phyloP scores from a whole-genome alignment of 768 basidiomycete species.

The Hygrophoropsis aurantiaca region DNA sequence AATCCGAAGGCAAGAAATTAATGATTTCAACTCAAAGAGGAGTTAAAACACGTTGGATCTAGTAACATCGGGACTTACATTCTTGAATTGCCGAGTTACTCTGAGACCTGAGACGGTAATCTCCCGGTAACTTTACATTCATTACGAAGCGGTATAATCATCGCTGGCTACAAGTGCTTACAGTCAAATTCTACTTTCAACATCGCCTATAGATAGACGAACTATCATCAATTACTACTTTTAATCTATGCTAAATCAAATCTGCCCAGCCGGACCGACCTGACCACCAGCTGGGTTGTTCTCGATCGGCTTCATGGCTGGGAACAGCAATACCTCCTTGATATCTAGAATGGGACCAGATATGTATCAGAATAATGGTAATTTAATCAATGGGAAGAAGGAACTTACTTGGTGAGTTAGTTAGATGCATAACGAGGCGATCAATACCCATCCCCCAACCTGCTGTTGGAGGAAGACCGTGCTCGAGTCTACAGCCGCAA shows the following conservation, averaged over 20 bases:
- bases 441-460: constrained; percentile 98
- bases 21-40: too few relatives aligned
- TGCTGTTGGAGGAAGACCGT: constrained; percentile 95
- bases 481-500: constrained; percentile 72
- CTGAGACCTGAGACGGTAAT: too few relatives aligned
- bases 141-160: too few relatives aligned
- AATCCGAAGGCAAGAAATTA: too few relatives aligned
- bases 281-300: constrained; percentile 35
- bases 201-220: too few relatives aligned
- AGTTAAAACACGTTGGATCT: too few relatives aligned
- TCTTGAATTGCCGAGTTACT: too few relatives aligned
- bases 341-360: constrained; percentile 57
- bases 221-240: too few relatives aligned
- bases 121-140: too few relatives aligned
- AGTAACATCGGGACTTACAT: too few relatives aligned
- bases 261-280: constrained; percentile 26
- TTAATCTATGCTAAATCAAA: background rate
- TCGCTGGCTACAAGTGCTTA: too few relatives aligned
- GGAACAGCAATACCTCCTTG: constrained; percentile 96
- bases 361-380: constrained; percentile 7
- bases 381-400: background rate
- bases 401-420: constrained; percentile 84
- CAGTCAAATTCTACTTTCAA: too few relatives aligned
- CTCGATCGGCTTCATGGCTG: constrained; percentile 91
- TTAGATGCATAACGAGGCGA: constrained; percentile 97